Evolutionary conservation across 768 basidiomycete species (phyloP), one percentile per base, ranked within the genome.

Genomic region (Pseudohyphozyma bogoriensis): DNA sequence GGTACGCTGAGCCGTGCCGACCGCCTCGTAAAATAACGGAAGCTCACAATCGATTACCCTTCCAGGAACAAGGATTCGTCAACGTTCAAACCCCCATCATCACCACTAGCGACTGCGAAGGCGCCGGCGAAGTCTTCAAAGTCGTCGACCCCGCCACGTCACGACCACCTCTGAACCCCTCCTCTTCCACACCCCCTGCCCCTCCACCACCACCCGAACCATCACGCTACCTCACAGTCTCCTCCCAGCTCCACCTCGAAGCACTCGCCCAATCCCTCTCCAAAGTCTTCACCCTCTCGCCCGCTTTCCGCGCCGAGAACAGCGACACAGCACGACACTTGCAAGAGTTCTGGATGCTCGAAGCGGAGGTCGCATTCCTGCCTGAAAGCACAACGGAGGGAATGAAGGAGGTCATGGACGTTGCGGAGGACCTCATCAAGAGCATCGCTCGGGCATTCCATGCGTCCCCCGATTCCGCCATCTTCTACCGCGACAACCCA

Each of bases 341-440:
- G 16, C 83, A 89, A 53, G 95, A 99, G 73, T 99, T 99, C 74
- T 96, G 89, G 87, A 99, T 99, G 95, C 82, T 96, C 56, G 95
- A 99, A 75, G 92, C 88, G 0, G 95, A 99, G 72, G 85, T 89
- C 80, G 83, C 83, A 0, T 86, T 83, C 55, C 37, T 71, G n/a
- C 55, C 54, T 26, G 50, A 59, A 0, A 31, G 50, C 35, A 18
- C 36, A 4, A 33, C 49, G 26, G 66, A 68, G 28, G 71, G 72
- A 11, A 71, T 85, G 6, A 75, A 76, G 4, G 77, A 79, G 44
- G 72, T 86, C 22, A 81, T 83, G 72, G 68, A 73, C 46, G 75
- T 84, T 28, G 79, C 81, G 4, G 85, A 87, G 71, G 77, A 73
- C 24, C 77, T 74, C 55, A 77, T 80, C 64, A 82, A 76, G 76